Base-by-base conservation (phyloP, 169 alveolate species). In the Plasmodium gallinaceum region DNA sequence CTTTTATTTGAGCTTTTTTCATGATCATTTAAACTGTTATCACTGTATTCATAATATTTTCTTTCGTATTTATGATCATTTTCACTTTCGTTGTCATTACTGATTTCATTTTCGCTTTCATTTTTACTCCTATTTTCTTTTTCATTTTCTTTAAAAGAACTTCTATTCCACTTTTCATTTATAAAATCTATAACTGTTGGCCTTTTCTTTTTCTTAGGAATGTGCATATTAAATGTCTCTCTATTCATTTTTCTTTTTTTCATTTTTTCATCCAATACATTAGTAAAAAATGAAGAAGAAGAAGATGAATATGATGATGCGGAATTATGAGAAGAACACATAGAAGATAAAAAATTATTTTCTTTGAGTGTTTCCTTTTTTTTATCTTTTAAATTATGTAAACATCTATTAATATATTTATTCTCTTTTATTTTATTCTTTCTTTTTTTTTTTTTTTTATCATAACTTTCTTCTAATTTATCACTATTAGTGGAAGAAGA, bases 111-210 rank as follows among this genome's bases (percentile, higher is more conserved):
- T 32, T 24, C n/a, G 18, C 64, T 42, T 74, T 18, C 26, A n/a
- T 48, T 42, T 9, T 60, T 52, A 16, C 37, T 45, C 24, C n/a
- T 66, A 0, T 16, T 20, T 22, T 39, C 48, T 10, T 18, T 52
- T 60, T 39, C 62, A 9, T n/a, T 73, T 39, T 74, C 70, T n/a
- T 58, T 60, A 66, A 58, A 43, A 2, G 89, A 78, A 58, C n/a
- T 14, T 48, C 78, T 22, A 60, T 78, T 78, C 89, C 89, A 78
- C 6, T 78, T 78, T 68, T 68, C 73, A 78, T 78, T 65, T 58
- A 78, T 32, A 65, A 78, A 78, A 12, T 78, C 89, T 1, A 78
- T 78, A n/a, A 78, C 89, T 7, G 89, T 78, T 45, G 89, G 89
- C 32, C 89, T 78, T 43, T 24, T 78, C 57, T 58, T 78, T 20